These are phyloP conservation scores for Xylaria sp. DNA, from an alignment of 2,329 filamentous ascomycete genomes.

Conservation along the genomic window DNA sequence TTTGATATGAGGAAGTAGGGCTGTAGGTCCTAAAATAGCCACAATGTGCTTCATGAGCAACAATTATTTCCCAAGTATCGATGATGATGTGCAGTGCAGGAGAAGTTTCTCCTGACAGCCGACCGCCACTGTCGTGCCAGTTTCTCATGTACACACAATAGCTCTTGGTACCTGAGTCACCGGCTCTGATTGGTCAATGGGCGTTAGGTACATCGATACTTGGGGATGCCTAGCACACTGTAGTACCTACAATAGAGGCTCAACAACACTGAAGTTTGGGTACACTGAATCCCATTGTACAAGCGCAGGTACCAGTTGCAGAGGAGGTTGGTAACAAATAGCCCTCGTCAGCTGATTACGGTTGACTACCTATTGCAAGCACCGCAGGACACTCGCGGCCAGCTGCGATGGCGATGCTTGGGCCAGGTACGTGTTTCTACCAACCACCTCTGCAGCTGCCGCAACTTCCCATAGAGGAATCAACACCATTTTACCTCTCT, in stretches of 20 bases:
- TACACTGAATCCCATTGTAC: neutral
- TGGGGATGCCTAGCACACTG: neutral
- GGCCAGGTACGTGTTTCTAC: neutral
- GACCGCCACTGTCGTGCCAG: neutral
- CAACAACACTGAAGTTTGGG: neutral
- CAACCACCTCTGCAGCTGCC: neutral
- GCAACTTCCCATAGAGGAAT: neutral
- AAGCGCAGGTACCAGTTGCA: neutral
- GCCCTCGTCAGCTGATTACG: neutral
- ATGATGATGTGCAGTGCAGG: neutral
- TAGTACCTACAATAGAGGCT: neutral
- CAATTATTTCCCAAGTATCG: neutral
- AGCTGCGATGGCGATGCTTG: conserved; percentile 6
- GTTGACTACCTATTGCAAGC: neutral
- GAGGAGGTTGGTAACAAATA: neutral
- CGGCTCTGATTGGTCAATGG: neutral
- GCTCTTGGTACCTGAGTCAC: neutral
- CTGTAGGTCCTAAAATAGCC: neutral
- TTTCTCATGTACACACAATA: too few relatives aligned
- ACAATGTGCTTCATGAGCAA: neutral
- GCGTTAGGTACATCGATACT: too few relatives aligned
- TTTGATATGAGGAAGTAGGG: neutral
- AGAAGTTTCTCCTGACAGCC: neutral
- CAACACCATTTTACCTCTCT: neutral
- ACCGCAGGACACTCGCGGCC: neutral